Conservation (phyloP, 345 rosid genomes). For the Boechera divaricarpa region DNA sequence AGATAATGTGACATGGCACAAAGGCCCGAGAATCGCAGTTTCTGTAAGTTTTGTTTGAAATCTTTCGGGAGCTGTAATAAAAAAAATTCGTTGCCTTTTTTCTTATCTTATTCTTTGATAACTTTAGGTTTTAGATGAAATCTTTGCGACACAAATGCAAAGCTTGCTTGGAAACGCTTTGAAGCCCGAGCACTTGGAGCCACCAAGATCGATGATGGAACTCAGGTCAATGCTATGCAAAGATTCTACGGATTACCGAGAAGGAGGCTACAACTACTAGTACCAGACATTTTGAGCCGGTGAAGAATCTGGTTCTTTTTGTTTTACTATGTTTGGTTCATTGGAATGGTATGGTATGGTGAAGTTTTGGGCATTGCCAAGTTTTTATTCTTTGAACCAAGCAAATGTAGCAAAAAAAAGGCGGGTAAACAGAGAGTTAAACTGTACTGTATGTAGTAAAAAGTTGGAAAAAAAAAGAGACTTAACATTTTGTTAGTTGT, state of each 20-base stretch:
- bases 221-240: constrained; percentile 85
- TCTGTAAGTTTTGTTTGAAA: constrained; percentile 58
- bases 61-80: background rate
- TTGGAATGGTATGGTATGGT: background rate
- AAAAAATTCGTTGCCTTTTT: background rate
- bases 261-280: constrained; percentile 53
- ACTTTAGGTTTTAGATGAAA: constrained; percentile 82
- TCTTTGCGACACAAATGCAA: constrained; percentile 86
- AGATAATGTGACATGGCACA: constrained; percentile 88
- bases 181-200: constrained; percentile 77
- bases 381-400: constrained; percentile 4
- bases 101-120: background rate
- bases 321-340: constrained; percentile 24
- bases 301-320: constrained; percentile 29
- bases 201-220: constrained; percentile 86
- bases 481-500: background rate
- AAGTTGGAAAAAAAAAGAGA: background rate
- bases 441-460: constrained; percentile 5
- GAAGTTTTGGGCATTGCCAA: background rate
- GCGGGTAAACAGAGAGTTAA: background rate
- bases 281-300: constrained; percentile 4
- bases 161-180: constrained; percentile 80
- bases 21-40: constrained; percentile 78
- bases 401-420: background rate
- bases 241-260: constrained; percentile 63